Conservation (phyloP, 805 yeast genomes). For the Candida mattraensis region DNA sequence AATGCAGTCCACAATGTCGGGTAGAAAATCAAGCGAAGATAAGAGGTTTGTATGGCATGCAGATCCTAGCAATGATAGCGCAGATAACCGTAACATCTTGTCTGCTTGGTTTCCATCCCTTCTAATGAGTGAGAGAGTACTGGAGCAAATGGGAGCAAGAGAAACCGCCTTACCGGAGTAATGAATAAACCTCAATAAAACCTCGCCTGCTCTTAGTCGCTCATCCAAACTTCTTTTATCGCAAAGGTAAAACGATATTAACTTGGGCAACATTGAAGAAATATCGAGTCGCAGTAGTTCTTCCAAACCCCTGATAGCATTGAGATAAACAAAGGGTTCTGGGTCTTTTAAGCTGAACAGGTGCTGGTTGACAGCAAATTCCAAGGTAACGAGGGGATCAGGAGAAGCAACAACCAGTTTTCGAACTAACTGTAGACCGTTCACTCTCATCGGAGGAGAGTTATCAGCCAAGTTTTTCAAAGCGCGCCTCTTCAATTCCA, state of each 20-base stretch:
- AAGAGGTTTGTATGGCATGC: constrained; percentile 59
- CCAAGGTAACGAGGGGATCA: constrained; percentile 48
- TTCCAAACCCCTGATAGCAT: constrained; percentile 77
- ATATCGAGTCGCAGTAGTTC: constrained; percentile 49
- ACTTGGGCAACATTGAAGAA: constrained; percentile 16
- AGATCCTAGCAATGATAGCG: constrained; percentile 81
- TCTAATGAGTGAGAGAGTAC: constrained; percentile 38
- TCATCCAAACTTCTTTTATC: constrained; percentile 50
- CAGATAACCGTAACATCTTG: constrained; percentile 72
- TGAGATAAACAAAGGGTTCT: constrained; percentile 86
- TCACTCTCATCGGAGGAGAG: constrained; percentile 80
- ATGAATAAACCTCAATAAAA: constrained; percentile 58
- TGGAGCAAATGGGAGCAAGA: constrained; percentile 40
- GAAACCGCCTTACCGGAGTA: constrained; percentile 38
- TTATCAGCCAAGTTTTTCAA: constrained; percentile 71
- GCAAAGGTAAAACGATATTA: constrained; percentile 16
- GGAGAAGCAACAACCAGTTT: constrained; percentile 42
- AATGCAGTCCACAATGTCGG: constrained; percentile 70
- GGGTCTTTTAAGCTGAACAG: constrained; percentile 64
- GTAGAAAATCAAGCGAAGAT: constrained; percentile 48
- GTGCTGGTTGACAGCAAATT: constrained; percentile 61
- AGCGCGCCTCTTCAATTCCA: constrained; percentile 53
- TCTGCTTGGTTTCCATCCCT: constrained; percentile 37
- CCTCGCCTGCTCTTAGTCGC: constrained; percentile 81
- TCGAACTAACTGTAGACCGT: constrained; percentile 70